A percentile compares a stretch with the other conserved stretches of the same genome.
Conservation (phyloP, 1,284 basidiomycete species). For the Fomitopsis palustris region DNA sequence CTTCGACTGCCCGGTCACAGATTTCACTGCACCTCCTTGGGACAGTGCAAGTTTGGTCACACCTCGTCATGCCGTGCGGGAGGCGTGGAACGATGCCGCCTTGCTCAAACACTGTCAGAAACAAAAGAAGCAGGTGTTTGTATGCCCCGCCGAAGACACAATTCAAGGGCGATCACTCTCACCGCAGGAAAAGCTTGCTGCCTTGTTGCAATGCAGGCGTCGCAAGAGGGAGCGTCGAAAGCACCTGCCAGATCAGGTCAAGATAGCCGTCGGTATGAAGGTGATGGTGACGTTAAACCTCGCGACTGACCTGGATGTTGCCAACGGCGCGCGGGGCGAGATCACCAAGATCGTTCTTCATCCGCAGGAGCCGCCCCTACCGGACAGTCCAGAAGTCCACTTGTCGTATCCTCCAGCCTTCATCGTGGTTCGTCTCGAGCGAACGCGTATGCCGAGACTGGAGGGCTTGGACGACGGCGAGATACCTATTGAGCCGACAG, state of each 20-base stretch:
- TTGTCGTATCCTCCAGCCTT: conserved; percentile 27
- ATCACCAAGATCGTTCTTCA: conserved; percentile 32
- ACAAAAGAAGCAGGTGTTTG: not conserved
- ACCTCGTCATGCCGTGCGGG: conserved; percentile 1
- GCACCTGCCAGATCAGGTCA: conserved; percentile 14
- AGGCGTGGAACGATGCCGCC: not conserved
- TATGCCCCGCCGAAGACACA: conserved; percentile 1
- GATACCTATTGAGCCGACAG: conserved; percentile 23
- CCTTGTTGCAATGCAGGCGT: not conserved
- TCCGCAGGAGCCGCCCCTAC: conserved; percentile 2
- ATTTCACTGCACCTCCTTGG: conserved; percentile 1
- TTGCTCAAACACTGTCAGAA: not conserved
- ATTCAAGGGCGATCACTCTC: not conserved
- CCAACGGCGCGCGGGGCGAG: conserved; percentile 34
- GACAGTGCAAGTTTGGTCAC: not conserved
- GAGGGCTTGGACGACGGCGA: conserved; percentile 20
- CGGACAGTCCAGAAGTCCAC: conserved; percentile 21
- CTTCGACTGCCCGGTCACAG: not conserved
- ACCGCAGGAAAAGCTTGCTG: not conserved
- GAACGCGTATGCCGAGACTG: not conserved
- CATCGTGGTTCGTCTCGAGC: conserved; percentile 30
- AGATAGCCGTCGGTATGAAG: conserved; percentile 39
- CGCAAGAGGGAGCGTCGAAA: not conserved
- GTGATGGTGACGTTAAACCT: conserved; percentile 40
- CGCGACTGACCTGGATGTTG: conserved; percentile 37